phyloP scores from a whole-genome alignment of 495 filamentous ascomycete genomes.

The Aspergillus saccharolyticus region DNA sequence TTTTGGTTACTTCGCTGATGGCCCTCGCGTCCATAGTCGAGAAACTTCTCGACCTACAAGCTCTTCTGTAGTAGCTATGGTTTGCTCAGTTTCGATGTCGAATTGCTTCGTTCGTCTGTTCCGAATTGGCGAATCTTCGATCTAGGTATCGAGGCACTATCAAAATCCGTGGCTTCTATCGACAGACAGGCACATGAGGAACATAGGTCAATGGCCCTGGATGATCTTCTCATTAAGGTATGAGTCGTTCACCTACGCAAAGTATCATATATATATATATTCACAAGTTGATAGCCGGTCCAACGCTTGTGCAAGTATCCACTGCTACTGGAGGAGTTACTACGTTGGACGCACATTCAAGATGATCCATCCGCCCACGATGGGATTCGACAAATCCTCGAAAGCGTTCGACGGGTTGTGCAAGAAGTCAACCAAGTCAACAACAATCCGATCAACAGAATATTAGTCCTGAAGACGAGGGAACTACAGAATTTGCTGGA shows the following conservation, averaged over 20 bases:
- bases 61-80: constrained; percentile 87
- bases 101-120: constrained; percentile 60
- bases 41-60: constrained; percentile 78
- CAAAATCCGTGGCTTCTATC: constrained; percentile 66
- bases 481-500: constrained; percentile 51
- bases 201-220: constrained; percentile 71
- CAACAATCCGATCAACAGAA: constrained; percentile 34
- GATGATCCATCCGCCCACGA: constrained; percentile 79
- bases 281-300: constrained; percentile 61
- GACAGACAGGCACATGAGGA: constrained; percentile 58
- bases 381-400: constrained; percentile 70
- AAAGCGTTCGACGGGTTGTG: constrained; percentile 64
- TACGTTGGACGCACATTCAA: constrained; percentile 72
- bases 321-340: constrained; percentile 75
- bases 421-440: constrained; percentile 74
- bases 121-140: constrained; percentile 78
- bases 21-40: constrained; percentile 49
- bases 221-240: constrained; percentile 90
- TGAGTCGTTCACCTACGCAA: constrained; percentile 1
- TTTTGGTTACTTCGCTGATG: not conserved
- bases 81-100: constrained; percentile 69
- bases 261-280: not conserved
- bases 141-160: constrained; percentile 80
- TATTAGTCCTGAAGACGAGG: constrained; percentile 49
- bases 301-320: constrained; percentile 93